phyloP scores from a whole-genome alignment of 257 asterid genomes.

The Fraxinus cuspidata region DNA sequence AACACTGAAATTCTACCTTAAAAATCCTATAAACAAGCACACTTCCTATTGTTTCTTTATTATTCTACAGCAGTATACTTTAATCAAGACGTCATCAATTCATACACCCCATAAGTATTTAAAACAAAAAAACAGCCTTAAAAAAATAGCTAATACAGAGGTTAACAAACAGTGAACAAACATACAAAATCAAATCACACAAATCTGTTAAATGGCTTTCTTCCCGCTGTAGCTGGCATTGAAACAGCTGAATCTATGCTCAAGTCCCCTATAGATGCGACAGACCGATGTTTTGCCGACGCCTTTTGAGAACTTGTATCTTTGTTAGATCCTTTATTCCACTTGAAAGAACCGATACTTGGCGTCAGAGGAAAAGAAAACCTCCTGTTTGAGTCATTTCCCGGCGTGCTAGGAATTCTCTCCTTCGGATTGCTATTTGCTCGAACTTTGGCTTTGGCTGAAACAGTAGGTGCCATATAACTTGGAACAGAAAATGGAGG shows the following conservation, averaged over 20 bases:
- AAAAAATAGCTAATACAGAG: slow-evolving; percentile 32
- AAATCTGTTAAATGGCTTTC: slow-evolving; percentile 88
- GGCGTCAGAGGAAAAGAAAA: slow-evolving; percentile 86
- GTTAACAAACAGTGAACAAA: slow-evolving; percentile 19
- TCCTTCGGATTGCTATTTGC: slow-evolving; percentile 82
- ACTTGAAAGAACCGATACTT: slow-evolving; percentile 58
- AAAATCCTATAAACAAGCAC: slow-evolving; percentile 32
- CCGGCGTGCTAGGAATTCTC: slow-evolving; percentile 65
- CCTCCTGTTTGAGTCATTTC: slow-evolving; percentile 64
- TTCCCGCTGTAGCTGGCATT: slow-evolving; percentile 74
- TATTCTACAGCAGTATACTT: slow-evolving; percentile 40
- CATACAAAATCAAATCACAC: slow-evolving; percentile 52
- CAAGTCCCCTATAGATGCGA: slow-evolving; percentile 48
- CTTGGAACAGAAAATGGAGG: slow-evolving; percentile 86
- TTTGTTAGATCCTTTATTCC: slow-evolving; percentile 71
- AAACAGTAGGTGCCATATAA: slow-evolving; percentile 85
- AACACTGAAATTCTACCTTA: too few species aligned
- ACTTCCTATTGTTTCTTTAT: slow-evolving; percentile 36
- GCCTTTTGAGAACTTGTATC: slow-evolving; percentile 52
- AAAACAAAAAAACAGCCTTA: slow-evolving; percentile 26
- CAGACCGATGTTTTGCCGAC: slow-evolving; percentile 41
- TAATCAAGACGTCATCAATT: slow-evolving; percentile 31
- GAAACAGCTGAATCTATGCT: slow-evolving; percentile 73
- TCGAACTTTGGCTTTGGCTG: slow-evolving; percentile 84
- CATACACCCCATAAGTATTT: slow-evolving; percentile 29